A percentile compares a stretch with the other conserved stretches of the same genome.
Conservation (phyloP, 768 basidiomycete genomes). For the Strobilomyces dryophilus region DNA sequence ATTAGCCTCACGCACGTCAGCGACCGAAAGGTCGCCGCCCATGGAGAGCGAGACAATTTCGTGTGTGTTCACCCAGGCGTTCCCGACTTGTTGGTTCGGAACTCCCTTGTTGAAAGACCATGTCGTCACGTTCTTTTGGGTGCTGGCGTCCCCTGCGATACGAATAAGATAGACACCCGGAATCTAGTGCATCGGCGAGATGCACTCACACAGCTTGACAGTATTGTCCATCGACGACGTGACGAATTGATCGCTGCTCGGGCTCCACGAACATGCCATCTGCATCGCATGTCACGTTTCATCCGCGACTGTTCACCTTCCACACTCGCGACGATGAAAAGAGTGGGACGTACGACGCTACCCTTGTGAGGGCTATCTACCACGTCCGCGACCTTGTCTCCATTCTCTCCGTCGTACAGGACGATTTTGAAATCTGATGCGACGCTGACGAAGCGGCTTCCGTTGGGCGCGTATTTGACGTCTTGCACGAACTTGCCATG, state of each 20-base stretch:
- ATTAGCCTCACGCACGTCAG: slow-evolving; percentile 64
- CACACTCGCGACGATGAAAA: neutral
- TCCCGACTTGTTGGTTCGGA: slow-evolving; percentile 81
- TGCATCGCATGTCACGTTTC: slow-evolving; percentile 19
- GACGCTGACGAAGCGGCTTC: slow-evolving; percentile 81
- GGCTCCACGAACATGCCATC: slow-evolving; percentile 80
- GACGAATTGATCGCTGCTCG: slow-evolving; percentile 65
- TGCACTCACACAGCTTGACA: slow-evolving; percentile 70
- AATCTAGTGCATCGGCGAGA: neutral
- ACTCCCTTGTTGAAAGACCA: slow-evolving; percentile 77
- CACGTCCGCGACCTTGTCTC: slow-evolving; percentile 70
- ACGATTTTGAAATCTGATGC: slow-evolving; percentile 87
- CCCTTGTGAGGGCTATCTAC: slow-evolving; percentile 69
- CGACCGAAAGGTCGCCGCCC: slow-evolving; percentile 74
- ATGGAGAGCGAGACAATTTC: slow-evolving; percentile 81
- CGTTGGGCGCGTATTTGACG: slow-evolving; percentile 76
- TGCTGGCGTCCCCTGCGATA: slow-evolving; percentile 72
- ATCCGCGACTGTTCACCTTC: neutral
- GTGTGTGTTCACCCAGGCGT: slow-evolving; percentile 70
- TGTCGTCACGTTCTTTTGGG: slow-evolving; percentile 57
- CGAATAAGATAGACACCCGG: neutral
- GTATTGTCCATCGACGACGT: slow-evolving; percentile 86
- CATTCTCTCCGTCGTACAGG: slow-evolving; percentile 87
- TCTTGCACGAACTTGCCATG: slow-evolving; percentile 95
- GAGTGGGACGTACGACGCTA: slow-evolving; percentile 53